phyloP scores from a whole-genome alignment of 106 monocot species.

The Dioscorea dumetorum region DNA sequence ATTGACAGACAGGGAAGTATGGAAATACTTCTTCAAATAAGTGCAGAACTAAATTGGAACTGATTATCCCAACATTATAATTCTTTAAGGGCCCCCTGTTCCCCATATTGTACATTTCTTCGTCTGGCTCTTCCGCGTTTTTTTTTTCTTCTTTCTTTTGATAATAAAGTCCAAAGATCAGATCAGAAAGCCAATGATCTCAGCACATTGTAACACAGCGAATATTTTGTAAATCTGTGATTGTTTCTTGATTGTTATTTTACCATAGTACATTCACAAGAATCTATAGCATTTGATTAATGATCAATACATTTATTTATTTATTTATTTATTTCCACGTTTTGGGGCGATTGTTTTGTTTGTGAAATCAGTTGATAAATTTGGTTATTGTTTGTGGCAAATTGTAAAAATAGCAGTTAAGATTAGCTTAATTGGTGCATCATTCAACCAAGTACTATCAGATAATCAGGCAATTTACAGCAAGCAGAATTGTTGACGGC shows the following conservation, averaged over 20 bases:
- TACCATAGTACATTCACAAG: neutral
- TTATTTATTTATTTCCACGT: too few species aligned
- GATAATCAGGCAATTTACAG: too few species aligned
- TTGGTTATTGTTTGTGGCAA: too few species aligned
- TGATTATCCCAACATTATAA: neutral
- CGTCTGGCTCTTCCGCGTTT: too few species aligned
- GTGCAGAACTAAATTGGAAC: neutral
- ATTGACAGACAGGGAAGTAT: slow-evolving; percentile 65
- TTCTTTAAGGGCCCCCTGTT: neutral
- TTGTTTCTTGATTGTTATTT: neutral
- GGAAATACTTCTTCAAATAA: slow-evolving; percentile 96
- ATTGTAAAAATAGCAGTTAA: too few species aligned
- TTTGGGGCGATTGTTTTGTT: too few species aligned
- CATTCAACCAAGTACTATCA: too few species aligned
- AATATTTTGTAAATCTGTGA: neutral
- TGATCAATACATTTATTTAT: too few species aligned
- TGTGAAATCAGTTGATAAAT: too few species aligned
- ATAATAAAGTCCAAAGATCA: slow-evolving; percentile 4
- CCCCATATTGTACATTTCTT: slow-evolving; percentile 4
- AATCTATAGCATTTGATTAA: neutral
- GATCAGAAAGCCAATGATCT: neutral
- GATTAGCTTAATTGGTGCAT: too few species aligned
- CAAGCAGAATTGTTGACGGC: too few species aligned
- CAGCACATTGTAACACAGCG: slow-evolving; percentile 8
- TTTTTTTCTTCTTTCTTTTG: neutral